phyloP scores from a whole-genome alignment of 805 yeast genomes.

The Kodamaea leandrae region DNA sequence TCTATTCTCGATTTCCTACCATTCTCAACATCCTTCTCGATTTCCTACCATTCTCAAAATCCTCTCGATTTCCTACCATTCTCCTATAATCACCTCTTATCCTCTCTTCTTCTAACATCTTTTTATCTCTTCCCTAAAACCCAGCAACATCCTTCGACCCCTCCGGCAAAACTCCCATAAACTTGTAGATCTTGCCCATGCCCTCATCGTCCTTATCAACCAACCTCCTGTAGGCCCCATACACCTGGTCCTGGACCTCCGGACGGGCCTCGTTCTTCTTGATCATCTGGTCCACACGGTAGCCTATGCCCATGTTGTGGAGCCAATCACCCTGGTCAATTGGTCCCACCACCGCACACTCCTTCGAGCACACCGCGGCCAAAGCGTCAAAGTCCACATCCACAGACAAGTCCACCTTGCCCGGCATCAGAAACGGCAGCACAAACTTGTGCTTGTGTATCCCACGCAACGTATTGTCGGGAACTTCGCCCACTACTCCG shows the following conservation, averaged over 20 bases:
- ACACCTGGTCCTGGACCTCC: conserved; percentile 51
- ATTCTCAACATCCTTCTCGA: too few species aligned
- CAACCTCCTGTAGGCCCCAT: conserved; percentile 57
- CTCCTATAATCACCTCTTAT: too few species aligned
- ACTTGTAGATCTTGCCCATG: conserved; percentile 80
- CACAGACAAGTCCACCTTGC: conserved; percentile 75
- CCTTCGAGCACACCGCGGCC: conserved; percentile 21
- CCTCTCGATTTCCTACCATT: too few species aligned
- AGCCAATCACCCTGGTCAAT: conserved; percentile 79
- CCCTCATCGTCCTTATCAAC: conserved; percentile 56
- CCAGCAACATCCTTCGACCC: conserved; percentile 50
- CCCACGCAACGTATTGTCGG: conserved; percentile 72
- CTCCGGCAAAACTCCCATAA: conserved; percentile 57
- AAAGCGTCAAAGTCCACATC: conserved; percentile 79
- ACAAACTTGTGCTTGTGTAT: conserved; percentile 70
- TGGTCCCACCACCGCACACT: conserved; percentile 49
- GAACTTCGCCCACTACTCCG: conserved; percentile 61
- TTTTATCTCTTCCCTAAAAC: conserved; percentile 26
- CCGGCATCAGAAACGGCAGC: conserved; percentile 72
- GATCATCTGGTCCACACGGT: conserved; percentile 60
- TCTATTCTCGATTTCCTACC: too few species aligned
- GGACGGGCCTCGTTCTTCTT: conserved; percentile 37
- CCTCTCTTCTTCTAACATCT: background rate
- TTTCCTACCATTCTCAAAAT: too few species aligned
- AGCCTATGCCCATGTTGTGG: conserved; percentile 70